Evolutionary conservation across 257 asterid species (phyloP), one percentile per base, ranked within the genome.

Genomic region (Vinca minor): DNA sequence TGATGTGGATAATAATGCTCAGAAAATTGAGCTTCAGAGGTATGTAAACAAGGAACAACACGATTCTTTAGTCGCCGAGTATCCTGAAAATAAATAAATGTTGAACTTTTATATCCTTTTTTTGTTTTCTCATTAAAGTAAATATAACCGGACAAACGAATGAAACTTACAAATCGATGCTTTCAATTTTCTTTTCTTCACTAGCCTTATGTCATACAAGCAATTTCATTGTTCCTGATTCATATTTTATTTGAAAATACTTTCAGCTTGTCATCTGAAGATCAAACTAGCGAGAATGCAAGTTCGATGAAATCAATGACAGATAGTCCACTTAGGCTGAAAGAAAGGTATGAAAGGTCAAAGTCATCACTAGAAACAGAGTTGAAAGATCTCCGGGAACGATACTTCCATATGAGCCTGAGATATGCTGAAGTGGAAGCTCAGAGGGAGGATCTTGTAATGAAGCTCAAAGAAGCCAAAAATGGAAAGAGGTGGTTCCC

Each of bases 381-480:
- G 88, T 64, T 92, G 34, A 77, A 78, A 73, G 96, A 92, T 55
- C 79, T 92, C 23, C 86, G 82, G 1, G 95, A 92, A 6, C 88
- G 95, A 0, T 92, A 92, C 78, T 80, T 84, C 55, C 77, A 87
- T 61, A 92, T 89, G 96, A 92, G 98, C 69, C 91, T 92, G 41
- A 87, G 83, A 62, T 92, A 85, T 49, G 98, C 98, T 0, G 95
- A 92, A 78, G 98, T 85, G 1, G 98, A 92, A 75, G 84, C 81
- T 31, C 78, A 85, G 65, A 81, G 98, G 0, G 98, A 89, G 77
- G 87, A 81, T 75, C 95, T 92, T 68, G 95, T 92, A 31, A 92
- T 92, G 98, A 85, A 92, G 78, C 94, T 92, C 20, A 92, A 74
- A 76, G 69, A 79, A 48, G 72, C 71, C 47, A 82, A 73, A 63